Conservation (phyloP, 805 yeast genomes). For the Metschnikowia cubensis region DNA sequence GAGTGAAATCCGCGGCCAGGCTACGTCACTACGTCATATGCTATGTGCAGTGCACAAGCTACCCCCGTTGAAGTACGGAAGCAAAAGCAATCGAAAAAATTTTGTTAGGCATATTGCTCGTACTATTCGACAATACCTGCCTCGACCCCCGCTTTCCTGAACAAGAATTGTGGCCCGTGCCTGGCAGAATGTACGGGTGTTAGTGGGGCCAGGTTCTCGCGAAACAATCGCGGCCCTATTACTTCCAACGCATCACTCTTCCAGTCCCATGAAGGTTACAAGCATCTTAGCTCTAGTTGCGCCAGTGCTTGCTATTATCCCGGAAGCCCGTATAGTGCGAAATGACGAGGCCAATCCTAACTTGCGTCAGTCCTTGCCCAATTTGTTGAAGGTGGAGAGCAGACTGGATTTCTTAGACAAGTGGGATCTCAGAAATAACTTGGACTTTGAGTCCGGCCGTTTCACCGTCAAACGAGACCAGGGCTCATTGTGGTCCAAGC, state of each 20-base stretch:
- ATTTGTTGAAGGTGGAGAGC: slow-evolving; percentile 28
- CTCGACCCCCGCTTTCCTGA: neutral
- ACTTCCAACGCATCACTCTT: neutral
- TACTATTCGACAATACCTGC: neutral
- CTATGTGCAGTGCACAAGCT: neutral
- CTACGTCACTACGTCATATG: neutral
- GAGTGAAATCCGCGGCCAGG: neutral
- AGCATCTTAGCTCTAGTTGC: slow-evolving; percentile 2
- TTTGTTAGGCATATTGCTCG: too few species aligned
- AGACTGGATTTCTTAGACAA: slow-evolving; percentile 22
- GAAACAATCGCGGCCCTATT: neutral
- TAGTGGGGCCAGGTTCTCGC: neutral
- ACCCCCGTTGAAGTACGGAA: neutral
- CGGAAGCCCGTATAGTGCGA: slow-evolving; percentile 13
- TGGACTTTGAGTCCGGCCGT: slow-evolving; percentile 49
- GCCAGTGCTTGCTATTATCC: slow-evolving; percentile 15
- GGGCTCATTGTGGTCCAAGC: slow-evolving; percentile 47
- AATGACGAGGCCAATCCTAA: slow-evolving; percentile 5
- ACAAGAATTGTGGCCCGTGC: neutral
- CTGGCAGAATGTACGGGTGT: neutral
- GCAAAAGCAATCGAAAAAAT: too few species aligned
- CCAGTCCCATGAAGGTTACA: slow-evolving; percentile 5
- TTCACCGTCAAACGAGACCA: slow-evolving; percentile 31
- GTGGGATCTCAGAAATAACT: slow-evolving; percentile 41
- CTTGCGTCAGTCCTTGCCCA: slow-evolving; percentile 31